Percentiles rank a stretch among this genome's conserved stretches.
phyloP scores from a whole-genome alignment of 371 early-diverging fungal genomes.

The Mucor lusitanicus region DNA sequence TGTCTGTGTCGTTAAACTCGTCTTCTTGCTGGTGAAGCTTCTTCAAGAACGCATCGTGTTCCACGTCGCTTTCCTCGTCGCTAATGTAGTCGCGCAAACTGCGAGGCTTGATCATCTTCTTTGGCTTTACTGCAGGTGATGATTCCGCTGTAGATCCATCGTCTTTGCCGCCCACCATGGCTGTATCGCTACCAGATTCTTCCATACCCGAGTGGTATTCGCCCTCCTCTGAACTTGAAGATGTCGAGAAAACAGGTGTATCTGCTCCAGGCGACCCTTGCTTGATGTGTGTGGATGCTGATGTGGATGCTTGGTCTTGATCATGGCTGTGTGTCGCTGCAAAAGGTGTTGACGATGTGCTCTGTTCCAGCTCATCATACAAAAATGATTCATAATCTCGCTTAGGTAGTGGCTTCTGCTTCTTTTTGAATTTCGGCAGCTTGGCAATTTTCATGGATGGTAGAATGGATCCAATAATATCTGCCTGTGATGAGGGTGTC shows the following conservation, averaged over 20 bases:
- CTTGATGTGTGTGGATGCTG: background rate
- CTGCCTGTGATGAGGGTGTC: conserved; percentile 2
- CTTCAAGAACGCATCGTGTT: conserved; percentile 50
- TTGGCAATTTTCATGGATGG: conserved; percentile 21
- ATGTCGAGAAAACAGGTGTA: conserved; percentile 5
- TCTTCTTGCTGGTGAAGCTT: conserved; percentile 46
- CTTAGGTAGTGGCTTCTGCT: conserved; percentile 6
- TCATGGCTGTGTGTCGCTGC: background rate
- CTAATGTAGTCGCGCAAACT: conserved; percentile 58
- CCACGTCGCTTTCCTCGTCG: conserved; percentile 37
- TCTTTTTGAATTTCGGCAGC: conserved; percentile 45
- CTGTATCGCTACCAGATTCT: background rate
- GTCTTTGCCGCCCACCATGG: conserved; percentile 12
- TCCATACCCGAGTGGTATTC: conserved; percentile 33
- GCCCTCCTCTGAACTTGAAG: conserved; percentile 29
- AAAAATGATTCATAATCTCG: conserved; percentile 11
- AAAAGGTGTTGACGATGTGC: background rate
- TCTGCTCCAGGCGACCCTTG: background rate
- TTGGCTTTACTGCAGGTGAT: background rate
- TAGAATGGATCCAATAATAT: conserved; percentile 17
- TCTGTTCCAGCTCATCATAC: background rate
- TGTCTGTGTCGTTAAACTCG: conserved; percentile 24
- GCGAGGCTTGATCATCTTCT: conserved; percentile 5
- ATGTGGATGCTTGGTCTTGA: background rate
- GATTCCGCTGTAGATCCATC: background rate